Evolutionary conservation across 352 stramenopile species (phyloP), one percentile per base, ranked within the genome.

Genomic region (Pythium brassicae): DNA sequence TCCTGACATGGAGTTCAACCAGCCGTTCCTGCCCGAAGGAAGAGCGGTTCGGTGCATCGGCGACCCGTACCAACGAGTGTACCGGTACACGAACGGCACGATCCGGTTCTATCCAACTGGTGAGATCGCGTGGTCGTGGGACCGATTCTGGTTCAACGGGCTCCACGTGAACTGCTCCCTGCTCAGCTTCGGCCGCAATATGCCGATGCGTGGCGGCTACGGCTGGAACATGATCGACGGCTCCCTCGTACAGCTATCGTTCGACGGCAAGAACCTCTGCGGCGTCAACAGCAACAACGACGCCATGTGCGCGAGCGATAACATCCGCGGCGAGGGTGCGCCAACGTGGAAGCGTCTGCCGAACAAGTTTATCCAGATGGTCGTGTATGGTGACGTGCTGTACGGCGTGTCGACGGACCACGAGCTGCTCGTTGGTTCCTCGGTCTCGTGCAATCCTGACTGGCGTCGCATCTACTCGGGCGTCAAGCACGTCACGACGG

Each of bases 231-330:
- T 57, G 25, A 19, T 71, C 3, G 42, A 51, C 15, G 63, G 67
- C 45, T 27, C 50, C 23, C 42, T 74, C 11, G 50, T 46, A n/a
- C 63, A 72, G 51, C 35, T 74, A 23, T 63, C 57, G 44, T 74
- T 65, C 48, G 67, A 74, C 32, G 67, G 67, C 37, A 54, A 55
- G 48, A 42, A 46, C 37, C 47, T 74, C 23, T 74, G 67, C 34
- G 67, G 59, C 32, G 63, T 71, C 9, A 71, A 61, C 27, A n/a
- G 27, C 10, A 49, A 39, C 46, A 39, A 62, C 37, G 46, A 63
- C 27, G 58, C 65, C 35, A 69, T 42, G 42, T 74, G 67, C 43
- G 63, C 67, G 12, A 62, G 27, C 17, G 37, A 67, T 22, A 65
- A 62, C 45, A 45, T 60, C 22, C 61, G 61, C n/a, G 61, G 49